A percentile compares a stretch with the other conserved stretches of the same genome.
Evolutionary conservation across 805 yeast species (phyloP).

Genomic region (Starmerella apicola): DNA sequence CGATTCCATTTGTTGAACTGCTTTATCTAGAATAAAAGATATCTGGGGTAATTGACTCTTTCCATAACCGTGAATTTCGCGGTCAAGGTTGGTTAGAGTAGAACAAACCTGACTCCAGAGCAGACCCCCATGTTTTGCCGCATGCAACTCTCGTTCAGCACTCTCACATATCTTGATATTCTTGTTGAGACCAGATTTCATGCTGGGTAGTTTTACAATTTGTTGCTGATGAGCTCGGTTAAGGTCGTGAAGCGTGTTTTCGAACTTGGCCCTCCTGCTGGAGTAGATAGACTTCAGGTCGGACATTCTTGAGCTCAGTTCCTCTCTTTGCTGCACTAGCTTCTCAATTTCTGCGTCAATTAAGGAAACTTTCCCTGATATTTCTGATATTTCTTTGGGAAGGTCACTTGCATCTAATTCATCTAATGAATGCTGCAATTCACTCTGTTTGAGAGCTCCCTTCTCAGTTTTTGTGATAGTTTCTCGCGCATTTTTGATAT

Average conservation of each 20-base stretch:
- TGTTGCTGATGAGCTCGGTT: not conserved
- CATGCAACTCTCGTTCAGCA: slow-evolving; percentile 13
- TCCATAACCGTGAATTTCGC: slow-evolving; percentile 10
- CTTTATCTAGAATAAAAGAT: slow-evolving; percentile 11
- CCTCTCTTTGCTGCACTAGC: slow-evolving; percentile 12
- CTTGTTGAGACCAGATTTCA: not conserved
- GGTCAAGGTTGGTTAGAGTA: slow-evolving; percentile 17
- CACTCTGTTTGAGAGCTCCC: slow-evolving; percentile 5
- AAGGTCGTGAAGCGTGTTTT: slow-evolving; percentile 7
- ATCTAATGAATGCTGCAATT: slow-evolving; percentile 7
- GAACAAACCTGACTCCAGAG: slow-evolving; percentile 11
- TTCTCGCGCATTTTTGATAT: not conserved
- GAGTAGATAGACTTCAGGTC: slow-evolving; percentile 9
- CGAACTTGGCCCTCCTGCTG: slow-evolving; percentile 12
- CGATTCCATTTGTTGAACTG: slow-evolving; percentile 10
- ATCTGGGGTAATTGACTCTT: slow-evolving; percentile 14
- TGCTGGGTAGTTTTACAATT: not conserved
- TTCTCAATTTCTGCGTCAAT: slow-evolving; percentile 18
- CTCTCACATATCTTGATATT: not conserved
- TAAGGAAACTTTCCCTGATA: slow-evolving; percentile 5
- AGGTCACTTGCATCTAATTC: slow-evolving; percentile 10
- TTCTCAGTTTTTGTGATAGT: slow-evolving; percentile 1
- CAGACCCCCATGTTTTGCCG: slow-evolving; percentile 11
- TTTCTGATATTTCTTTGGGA: slow-evolving; percentile 6
- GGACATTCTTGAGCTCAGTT: slow-evolving; percentile 7